Evolutionary conservation across 805 yeast genomes (phyloP).

Genomic region (Candida gorgasii): DNA sequence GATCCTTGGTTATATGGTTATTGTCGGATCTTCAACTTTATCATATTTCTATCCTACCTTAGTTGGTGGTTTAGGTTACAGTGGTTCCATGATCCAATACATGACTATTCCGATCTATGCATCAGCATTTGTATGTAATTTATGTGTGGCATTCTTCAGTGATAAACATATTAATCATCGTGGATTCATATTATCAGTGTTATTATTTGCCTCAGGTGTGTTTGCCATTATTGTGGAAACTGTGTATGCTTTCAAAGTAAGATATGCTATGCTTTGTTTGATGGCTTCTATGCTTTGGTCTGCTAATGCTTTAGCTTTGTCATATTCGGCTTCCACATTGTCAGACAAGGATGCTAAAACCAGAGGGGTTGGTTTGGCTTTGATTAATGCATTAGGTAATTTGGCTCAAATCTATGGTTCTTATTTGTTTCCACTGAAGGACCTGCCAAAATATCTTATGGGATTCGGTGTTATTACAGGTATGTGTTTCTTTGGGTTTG

Average conservation of each 20-base stretch:
- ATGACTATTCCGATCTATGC: conserved; percentile 14
- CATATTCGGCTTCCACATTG: conserved; percentile 13
- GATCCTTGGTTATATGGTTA: conserved; percentile 13
- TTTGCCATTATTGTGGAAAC: conserved; percentile 12
- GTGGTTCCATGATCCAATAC: conserved; percentile 12
- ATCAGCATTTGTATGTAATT: conserved; percentile 10
- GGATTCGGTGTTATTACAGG: conserved; percentile 17
- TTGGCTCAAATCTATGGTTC: conserved; percentile 15
- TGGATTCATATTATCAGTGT: conserved; percentile 8
- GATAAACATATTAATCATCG: conserved; percentile 9
- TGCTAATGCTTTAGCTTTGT: conserved; percentile 15
- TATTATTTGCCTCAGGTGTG: conserved; percentile 9
- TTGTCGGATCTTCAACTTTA: conserved; percentile 13
- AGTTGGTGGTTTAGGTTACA: conserved; percentile 13
- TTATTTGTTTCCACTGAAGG: conserved; percentile 12
- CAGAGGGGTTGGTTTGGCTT: conserved; percentile 14
- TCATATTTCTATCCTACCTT: conserved; percentile 14
- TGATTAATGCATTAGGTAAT: conserved; percentile 13
- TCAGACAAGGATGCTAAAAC: conserved; percentile 14
- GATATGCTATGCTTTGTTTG: conserved; percentile 16
- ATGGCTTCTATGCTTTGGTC: conserved; percentile 14
- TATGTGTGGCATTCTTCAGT: conserved; percentile 11
- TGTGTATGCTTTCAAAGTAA: conserved; percentile 8
- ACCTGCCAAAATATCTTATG: conserved; percentile 15
- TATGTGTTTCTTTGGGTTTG: conserved; percentile 14